phyloP scores from a whole-genome alignment of 2,329 filamentous ascomycete genomes.

The Coniochaeta pulveracea region DNA sequence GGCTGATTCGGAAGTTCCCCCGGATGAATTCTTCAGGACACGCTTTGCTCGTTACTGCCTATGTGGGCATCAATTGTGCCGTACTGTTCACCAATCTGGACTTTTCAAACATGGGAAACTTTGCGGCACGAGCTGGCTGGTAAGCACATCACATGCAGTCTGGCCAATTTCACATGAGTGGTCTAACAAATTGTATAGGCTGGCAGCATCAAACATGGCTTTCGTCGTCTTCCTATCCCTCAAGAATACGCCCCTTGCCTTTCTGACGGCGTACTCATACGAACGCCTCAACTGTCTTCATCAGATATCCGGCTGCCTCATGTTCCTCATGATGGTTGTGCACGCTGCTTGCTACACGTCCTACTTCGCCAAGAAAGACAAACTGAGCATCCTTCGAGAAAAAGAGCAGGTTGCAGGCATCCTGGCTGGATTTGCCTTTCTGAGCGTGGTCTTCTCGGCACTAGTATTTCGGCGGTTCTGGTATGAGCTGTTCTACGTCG shows the following conservation, averaged over 20 bases:
- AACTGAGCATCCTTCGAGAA: conserved; percentile 20
- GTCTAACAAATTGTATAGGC: conserved; percentile 11
- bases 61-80: conserved; percentile 18
- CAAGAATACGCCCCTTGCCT: conserved; percentile 46
- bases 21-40: conserved; percentile 22
- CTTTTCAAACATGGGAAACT: conserved; percentile 8
- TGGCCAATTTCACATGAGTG: neutral
- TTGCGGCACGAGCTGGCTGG: conserved; percentile 20
- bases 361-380: conserved; percentile 22
- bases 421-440: conserved; percentile 31
- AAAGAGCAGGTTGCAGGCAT: conserved; percentile 34
- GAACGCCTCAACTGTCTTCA: conserved; percentile 48
- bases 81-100: conserved; percentile 19
- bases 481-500: conserved; percentile 46
- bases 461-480: conserved; percentile 30
- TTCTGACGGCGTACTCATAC: conserved; percentile 42
- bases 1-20: conserved; percentile 18
- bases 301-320: conserved; percentile 37
- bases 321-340: conserved; percentile 31
- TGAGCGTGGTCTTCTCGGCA: conserved; percentile 30
- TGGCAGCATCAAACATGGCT: conserved; percentile 28
- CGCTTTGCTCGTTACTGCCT: conserved; percentile 17
- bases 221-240: conserved; percentile 42
- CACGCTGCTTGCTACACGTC: conserved; percentile 32
- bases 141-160: conserved; percentile 12